Evolutionary conservation across 371 early-diverging fungal genomes (phyloP).

Genomic region (Syncephalastrum sp.): DNA sequence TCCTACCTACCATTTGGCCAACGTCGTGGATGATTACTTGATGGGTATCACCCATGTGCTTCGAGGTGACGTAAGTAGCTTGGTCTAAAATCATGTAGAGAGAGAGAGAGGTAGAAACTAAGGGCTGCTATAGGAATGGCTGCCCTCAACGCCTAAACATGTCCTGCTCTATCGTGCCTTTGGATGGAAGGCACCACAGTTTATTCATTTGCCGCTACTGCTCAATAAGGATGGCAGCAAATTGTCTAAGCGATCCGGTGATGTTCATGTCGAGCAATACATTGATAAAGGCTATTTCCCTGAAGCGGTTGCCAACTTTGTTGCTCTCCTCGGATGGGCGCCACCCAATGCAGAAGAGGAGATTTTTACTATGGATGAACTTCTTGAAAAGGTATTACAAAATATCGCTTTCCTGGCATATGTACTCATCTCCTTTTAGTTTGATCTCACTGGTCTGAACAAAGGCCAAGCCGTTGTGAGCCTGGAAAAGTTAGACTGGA

Average conservation of each 20-base stretch:
- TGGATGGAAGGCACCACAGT: slow-evolving; percentile 78
- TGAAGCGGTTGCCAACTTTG: slow-evolving; percentile 86
- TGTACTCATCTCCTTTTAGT: slow-evolving; percentile 37
- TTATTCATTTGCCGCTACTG: slow-evolving; percentile 88
- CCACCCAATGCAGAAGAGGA: slow-evolving; percentile 51
- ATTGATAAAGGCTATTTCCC: slow-evolving; percentile 83
- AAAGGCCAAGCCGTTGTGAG: slow-evolving; percentile 78
- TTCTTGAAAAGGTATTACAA: slow-evolving; percentile 58
- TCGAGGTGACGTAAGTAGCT: slow-evolving; percentile 73
- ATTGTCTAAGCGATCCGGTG: slow-evolving; percentile 82
- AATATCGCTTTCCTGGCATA: neutral
- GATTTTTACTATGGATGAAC: slow-evolving; percentile 57
- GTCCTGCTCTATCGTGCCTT: slow-evolving; percentile 79
- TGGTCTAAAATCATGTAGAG: neutral
- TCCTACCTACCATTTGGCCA: slow-evolving; percentile 95
- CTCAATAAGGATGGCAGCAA: slow-evolving; percentile 83
- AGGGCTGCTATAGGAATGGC: slow-evolving; percentile 74
- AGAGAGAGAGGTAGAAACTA: too few species aligned
- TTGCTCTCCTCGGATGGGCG: slow-evolving; percentile 86
- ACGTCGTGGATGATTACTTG: slow-evolving; percentile 90
- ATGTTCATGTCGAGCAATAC: slow-evolving; percentile 75
- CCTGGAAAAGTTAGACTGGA: slow-evolving; percentile 78
- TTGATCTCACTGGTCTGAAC: slow-evolving; percentile 69
- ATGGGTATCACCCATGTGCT: slow-evolving; percentile 93
- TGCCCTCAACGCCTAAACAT: slow-evolving; percentile 92